Conservation (phyloP, 805 yeast species). For the Wickerhamomyces bisporus region DNA sequence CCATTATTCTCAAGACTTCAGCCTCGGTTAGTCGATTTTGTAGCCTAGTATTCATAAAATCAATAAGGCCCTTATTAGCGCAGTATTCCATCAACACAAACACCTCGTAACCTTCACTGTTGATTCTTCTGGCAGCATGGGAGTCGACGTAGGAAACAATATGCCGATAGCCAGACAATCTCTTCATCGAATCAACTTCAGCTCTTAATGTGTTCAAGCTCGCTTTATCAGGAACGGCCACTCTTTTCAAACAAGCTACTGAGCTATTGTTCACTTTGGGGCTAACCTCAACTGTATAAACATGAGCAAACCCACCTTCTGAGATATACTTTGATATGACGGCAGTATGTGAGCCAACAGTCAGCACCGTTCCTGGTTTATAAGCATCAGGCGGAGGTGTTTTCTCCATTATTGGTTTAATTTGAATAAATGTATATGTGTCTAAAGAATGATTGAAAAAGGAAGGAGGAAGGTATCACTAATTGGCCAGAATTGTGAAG, state of each 20-base stretch:
- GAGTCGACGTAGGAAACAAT: conserved; percentile 92
- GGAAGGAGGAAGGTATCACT: too few species aligned
- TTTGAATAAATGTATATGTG: too few species aligned
- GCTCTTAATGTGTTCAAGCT: conserved; percentile 79
- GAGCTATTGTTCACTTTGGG: conserved; percentile 51
- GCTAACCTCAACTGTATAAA: conserved; percentile 69
- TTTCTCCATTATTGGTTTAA: conserved; percentile 1
- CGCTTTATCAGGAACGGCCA: conserved; percentile 88
- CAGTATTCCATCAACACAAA: conserved; percentile 79
- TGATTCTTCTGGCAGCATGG: conserved; percentile 73
- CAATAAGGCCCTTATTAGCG: conserved; percentile 68
- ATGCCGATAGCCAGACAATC: conserved; percentile 70
- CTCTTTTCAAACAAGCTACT: conserved; percentile 85
- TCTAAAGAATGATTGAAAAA: too few species aligned
- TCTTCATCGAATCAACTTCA: conserved; percentile 96
- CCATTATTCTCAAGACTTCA: conserved; percentile 65
- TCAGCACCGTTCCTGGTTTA: conserved; percentile 67
- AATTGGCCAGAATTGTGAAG: too few species aligned
- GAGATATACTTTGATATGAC: conserved; percentile 66
- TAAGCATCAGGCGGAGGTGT: conserved; percentile 60
- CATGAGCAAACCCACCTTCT: conserved; percentile 95
- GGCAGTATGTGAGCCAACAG: conserved; percentile 82
- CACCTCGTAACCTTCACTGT: conserved; percentile 64
- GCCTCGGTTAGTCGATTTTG: conserved; percentile 60
- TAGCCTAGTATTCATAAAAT: conserved; percentile 71